phyloP scores from a whole-genome alignment of 345 rosid genomes.

The Turnera subulata region DNA sequence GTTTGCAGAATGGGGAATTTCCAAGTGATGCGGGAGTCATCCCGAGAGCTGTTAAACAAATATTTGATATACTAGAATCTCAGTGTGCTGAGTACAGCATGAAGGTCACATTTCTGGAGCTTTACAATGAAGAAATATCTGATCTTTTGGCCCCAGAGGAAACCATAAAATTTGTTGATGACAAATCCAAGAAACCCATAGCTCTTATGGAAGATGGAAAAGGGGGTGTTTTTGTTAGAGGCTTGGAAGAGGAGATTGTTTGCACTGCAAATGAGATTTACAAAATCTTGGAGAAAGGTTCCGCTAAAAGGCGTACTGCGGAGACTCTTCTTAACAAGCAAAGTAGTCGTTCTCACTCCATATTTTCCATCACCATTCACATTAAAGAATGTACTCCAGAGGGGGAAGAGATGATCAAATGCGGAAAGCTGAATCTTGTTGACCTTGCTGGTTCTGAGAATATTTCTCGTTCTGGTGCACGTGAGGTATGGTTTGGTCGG shows the following conservation, averaged over 20 bases:
- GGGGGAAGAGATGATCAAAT: slow-evolving; percentile 98
- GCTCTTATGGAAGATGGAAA: slow-evolving; percentile 99
- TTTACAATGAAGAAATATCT: slow-evolving; percentile 91
- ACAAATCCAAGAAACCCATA: slow-evolving; percentile 86
- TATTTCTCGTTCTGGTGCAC: slow-evolving; percentile 96
- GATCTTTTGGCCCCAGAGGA: slow-evolving; percentile 96
- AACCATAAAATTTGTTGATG: slow-evolving; percentile 71
- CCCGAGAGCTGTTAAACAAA: slow-evolving; percentile 91
- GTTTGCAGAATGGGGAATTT: slow-evolving; percentile 85
- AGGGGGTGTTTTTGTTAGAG: slow-evolving; percentile 97
- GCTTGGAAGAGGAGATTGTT: slow-evolving; percentile 97
- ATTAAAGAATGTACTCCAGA: slow-evolving; percentile 94
- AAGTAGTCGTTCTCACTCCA: slow-evolving; percentile 97
- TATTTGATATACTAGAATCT: slow-evolving; percentile 82
- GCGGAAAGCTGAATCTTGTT: slow-evolving; percentile 96
- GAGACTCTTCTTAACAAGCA: slow-evolving; percentile 99
- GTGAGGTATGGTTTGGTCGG: slow-evolving; percentile 58
- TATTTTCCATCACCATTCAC: slow-evolving; percentile 95
- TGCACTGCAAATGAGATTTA: slow-evolving; percentile 92
- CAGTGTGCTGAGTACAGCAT: slow-evolving; percentile 91
- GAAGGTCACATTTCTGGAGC: slow-evolving; percentile 95
- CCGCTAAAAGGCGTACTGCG: slow-evolving; percentile 95
- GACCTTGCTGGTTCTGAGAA: slow-evolving; percentile 99
- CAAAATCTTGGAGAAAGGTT: slow-evolving; percentile 94
- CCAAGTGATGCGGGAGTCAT: slow-evolving; percentile 97